Evolutionary conservation across 331 rosid species (phyloP), one percentile per base, ranked within the genome.

Genomic region (Phaseolus coccineus): DNA sequence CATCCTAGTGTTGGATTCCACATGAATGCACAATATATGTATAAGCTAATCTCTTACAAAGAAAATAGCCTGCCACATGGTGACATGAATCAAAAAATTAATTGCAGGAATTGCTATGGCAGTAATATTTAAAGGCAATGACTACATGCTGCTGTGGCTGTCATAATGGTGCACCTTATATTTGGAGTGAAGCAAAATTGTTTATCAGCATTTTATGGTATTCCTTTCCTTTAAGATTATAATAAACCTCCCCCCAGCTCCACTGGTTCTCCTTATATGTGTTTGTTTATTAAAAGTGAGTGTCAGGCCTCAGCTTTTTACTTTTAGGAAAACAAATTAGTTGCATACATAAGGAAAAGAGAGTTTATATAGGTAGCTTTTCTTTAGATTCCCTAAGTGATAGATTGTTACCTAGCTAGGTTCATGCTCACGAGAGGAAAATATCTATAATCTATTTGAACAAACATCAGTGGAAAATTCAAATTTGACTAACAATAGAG

Each of bases 81-180:
- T 19, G 78, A 62, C 46, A 42, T 0, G 30, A 70, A 70, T 33
- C 1, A 42, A 13, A 70, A 69, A 27, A 59, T 2, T 42, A 51
- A 9, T 33, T 15, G 78, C 11, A 48, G 64, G 40, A 70, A 37
- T 61, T 80, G 63, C 47, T 35, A 44, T 50, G 25, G 24, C 31
- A 50, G 63, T 71, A 61, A 46, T 46, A 79, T 47, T 70, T 59
- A 59, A 71, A 79, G 44, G 4, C 13, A 31, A 59, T 2, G 39
- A 19, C 12, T 55, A 48, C 71, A 47, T 59, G 77, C 30, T 79
- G 65, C 71, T 69, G 77, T 58, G 77, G 71, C 55, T 79, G 55
- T 14, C 76, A 24, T 70, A 61, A 35, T 31, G 72, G 62, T 33
- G 56, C 44, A 61, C 57, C 83, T 46, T 6, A 30, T 75, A 33